These are phyloP conservation scores for Pezicula neosporulosa DNA, from an alignment of 2,329 filamentous ascomycete species.

Conservation along the genomic window DNA sequence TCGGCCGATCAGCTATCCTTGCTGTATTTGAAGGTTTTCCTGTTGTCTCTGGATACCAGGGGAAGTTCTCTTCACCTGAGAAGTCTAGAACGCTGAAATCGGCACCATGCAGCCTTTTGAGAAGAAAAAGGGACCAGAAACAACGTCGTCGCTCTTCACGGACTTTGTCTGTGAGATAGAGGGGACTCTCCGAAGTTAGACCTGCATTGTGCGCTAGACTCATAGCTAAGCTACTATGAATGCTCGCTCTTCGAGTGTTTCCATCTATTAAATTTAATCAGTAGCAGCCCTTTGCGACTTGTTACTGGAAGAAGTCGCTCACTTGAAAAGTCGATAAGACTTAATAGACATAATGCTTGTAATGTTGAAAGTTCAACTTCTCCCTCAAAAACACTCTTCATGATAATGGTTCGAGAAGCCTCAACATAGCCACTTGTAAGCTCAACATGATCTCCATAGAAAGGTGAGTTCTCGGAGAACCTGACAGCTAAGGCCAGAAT, in stretches of 20 bases:
- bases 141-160: constrained; percentile 28
- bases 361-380: constrained; percentile 34
- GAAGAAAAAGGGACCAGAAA: constrained; percentile 30
- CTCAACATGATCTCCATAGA: constrained; percentile 16
- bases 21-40: constrained; percentile 8
- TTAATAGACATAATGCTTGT: constrained; percentile 35
- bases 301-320: constrained; percentile 2
- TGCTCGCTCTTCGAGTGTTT: constrained; percentile 39
- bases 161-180: constrained; percentile 9
- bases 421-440: constrained; percentile 34
- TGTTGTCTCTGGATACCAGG: constrained; percentile 35
- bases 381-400: constrained; percentile 31
- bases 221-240: constrained; percentile 41
- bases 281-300: not conserved
- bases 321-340: constrained; percentile 34
- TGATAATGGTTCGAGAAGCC: constrained; percentile 27
- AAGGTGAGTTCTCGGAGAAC: constrained; percentile 32
- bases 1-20: not conserved
- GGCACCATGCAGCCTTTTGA: constrained; percentile 29
- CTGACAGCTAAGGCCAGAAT: constrained; percentile 38
- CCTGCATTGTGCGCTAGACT: constrained; percentile 41
- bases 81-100: constrained; percentile 37
- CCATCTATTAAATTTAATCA: constrained; percentile 30
- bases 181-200: constrained; percentile 32
- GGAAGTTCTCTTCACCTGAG: constrained; percentile 31